Evolutionary conservation across 768 basidiomycete genomes (phyloP), one percentile per base, ranked within the genome.

Genomic region (Terana coerulea): DNA sequence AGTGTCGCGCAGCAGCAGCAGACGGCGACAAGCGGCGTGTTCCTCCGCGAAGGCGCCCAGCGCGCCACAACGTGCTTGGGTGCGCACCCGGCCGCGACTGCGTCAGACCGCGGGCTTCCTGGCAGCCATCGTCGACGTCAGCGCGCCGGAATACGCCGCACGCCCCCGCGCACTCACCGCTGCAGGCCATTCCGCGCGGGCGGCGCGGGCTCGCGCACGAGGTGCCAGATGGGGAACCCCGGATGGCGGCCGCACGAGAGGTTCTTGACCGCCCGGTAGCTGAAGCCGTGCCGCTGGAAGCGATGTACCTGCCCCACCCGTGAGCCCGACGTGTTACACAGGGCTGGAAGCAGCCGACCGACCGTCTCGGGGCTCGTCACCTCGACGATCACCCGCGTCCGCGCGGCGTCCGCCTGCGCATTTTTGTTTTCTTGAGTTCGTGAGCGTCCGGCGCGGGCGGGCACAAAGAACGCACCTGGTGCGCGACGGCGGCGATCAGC

Each of bases 241-340:
- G 55, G 40, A 12, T 34, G 46, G 5, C 37, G 19, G 26, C 30
- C 30, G 45, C 51, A 41, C 19, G 51, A 36, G 21, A 57, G 30
- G 35, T 57, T 57, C 48, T 57, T 57, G 3, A 57, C 55, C 12
- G 51, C 44, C 15, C 52, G 42, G 42, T 57, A 57, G 15, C 35
- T 47, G 47, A 49, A 57, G 10, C 51, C 51, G 36, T 43, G 39
- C n/a, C 33, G 35, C 28, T 53, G 51, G 19, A 53, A 43, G 21
- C 35, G 44, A 22, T 53, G 30, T 7, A 57, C 55, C 55, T 57
- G 33, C 11, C 34, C 19, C 12, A 52, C n/a, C 14, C 8, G 40
- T 46, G 26, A 31, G 22, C 30, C 41, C 30, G 42, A 33, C 29
- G 43, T 6, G 11, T 7, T 11, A 5, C 19, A 22, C 29, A 22